Base-by-base conservation (phyloP, 257 asterid species). In the Ajuga chamaepitys region DNA sequence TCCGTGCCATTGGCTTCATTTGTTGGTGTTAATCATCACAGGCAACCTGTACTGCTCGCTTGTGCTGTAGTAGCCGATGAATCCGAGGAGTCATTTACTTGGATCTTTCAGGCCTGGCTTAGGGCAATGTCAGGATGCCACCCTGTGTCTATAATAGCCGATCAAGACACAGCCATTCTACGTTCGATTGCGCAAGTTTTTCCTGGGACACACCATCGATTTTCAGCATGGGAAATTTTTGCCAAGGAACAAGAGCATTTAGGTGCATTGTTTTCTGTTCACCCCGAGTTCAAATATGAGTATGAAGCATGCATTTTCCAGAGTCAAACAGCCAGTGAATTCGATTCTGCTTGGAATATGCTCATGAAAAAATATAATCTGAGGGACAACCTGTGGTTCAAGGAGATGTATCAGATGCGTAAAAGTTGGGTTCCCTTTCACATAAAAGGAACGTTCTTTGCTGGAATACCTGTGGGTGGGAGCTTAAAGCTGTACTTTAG, bases 31-130 rank as follows among this genome's bases (percentile, higher is more conserved):
- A 93, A 93, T 74, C 98, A 93, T 75, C 97, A 93, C 66, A 75
- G 88, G 71, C 96, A 89, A 68, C 95, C 96, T 0, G 96, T 89
- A 22, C 96, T 93, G 63, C 96, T 93, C 56, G 97, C 96, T 21
- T 87, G 98, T 76, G 97, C 98, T 66, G 67, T 93, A 67, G 59
- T 93, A 24, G 98, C 95, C 11, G 97, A 93, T 58, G 97, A 89
- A 70, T 81, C 97, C 28, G 96, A 87, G 77, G 95, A 89, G 74
- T 89, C 98, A 0, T 89, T 85, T 66, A 84, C 94, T 74, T 93
- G 98, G 98, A 83, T 89, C 20, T 84, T 93, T 67, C 95, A 80
- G 75, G 81, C 97, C 58, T 93, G 91, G 96, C 70, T 68, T 30
- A 80, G 75, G 73, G 91, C 98, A 55, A 93, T 86, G 95, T 80